Conservation (phyloP, 176 grass and related monocot species). For the Sorghum bicolor region DNA sequence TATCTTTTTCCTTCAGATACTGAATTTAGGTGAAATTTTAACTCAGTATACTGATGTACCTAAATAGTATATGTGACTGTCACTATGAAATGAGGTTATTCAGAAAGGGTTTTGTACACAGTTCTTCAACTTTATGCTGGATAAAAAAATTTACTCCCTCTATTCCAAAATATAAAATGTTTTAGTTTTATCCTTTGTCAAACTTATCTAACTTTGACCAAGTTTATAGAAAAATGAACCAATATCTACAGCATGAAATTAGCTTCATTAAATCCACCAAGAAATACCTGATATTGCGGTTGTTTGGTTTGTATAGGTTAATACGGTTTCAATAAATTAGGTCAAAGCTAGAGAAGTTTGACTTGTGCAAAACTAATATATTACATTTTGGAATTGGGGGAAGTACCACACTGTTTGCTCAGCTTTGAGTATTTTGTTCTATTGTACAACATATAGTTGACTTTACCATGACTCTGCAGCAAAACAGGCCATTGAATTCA, state of each 20-base stretch:
- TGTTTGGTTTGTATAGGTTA: not conserved
- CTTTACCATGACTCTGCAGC: constrained; percentile 47
- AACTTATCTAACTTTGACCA: not conserved
- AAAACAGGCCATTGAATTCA: constrained; percentile 97
- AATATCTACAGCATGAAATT: not conserved
- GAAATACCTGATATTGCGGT: not conserved
- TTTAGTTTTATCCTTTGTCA: not conserved
- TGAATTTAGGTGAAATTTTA: not conserved
- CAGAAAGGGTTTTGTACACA: not conserved
- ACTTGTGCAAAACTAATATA: not conserved
- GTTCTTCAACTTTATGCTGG: too few relatives aligned
- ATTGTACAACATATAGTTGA: constrained; percentile 6
- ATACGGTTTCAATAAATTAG: not conserved
- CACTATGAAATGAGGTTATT: constrained; percentile 1
- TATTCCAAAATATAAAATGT: not conserved
- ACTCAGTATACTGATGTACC: not conserved
- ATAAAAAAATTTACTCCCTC: not conserved
- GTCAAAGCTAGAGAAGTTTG: not conserved
- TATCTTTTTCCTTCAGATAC: not conserved
- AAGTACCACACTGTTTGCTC: not conserved
- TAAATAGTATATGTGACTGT: not conserved
- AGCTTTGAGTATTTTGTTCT: constrained; percentile 4
- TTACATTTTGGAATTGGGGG: not conserved
- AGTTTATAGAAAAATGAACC: not conserved
- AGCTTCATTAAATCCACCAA: not conserved